A percentile compares a stretch with the other conserved stretches of the same genome.
phyloP scores from a whole-genome alignment of 225 moss, liverwort and hornwort species.

The Asterella californica region DNA sequence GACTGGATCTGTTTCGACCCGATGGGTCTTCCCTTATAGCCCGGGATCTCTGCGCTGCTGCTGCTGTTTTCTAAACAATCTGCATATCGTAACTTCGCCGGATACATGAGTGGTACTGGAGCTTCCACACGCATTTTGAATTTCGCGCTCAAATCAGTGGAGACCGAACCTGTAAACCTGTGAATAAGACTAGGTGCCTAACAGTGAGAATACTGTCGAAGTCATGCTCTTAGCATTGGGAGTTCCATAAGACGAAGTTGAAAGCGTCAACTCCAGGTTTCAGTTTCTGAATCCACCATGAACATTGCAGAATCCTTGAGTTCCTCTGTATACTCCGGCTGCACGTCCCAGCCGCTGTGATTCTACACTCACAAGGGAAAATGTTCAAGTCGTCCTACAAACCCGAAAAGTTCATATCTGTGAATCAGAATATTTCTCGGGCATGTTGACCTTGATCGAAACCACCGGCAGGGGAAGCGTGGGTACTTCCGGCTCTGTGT shows the following conservation, averaged over 20 bases:
- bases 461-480: neutral
- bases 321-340: neutral
- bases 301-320: neutral
- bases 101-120: constrained; percentile 2
- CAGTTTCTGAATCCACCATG: no score
- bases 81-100: constrained; percentile 15
- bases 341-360: neutral
- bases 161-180: neutral
- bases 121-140: constrained; percentile 30
- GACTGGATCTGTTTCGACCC: constrained; percentile 1
- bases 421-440: neutral
- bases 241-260: neutral
- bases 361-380: neutral
- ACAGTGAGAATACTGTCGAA: neutral
- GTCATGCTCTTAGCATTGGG: neutral
- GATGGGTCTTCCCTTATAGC: constrained; percentile 6
- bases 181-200: neutral
- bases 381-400: neutral
- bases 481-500: neutral
- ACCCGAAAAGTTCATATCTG: neutral
- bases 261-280: neutral
- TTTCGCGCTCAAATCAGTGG: neutral
- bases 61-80: constrained; percentile 25
- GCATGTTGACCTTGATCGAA: neutral
- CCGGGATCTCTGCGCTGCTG: constrained; percentile 29